Evolutionary conservation across 2,329 filamentous ascomycete genomes (phyloP).

Genomic region (Fusarium irregulare): DNA sequence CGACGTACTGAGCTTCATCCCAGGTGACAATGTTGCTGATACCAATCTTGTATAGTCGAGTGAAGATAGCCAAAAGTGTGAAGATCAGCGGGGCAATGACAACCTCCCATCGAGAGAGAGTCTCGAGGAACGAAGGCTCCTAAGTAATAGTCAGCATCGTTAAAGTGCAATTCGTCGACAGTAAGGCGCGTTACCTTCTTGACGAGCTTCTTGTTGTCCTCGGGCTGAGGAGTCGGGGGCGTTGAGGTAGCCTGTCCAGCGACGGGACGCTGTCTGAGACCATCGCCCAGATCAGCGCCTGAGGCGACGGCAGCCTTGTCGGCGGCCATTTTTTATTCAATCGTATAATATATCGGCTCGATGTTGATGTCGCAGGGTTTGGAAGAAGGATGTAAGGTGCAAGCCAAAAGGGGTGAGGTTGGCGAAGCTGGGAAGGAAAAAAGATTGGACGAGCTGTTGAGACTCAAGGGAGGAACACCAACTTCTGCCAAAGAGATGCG

Average conservation of each 20-base stretch:
- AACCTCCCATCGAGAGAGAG: constrained; percentile 73
- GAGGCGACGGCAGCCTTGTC: constrained; percentile 68
- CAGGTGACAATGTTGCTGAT: constrained; percentile 74
- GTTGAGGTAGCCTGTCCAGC: constrained; percentile 52
- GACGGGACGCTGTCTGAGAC: constrained; percentile 65
- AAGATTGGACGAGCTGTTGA: constrained; percentile 53
- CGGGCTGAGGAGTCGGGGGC: constrained; percentile 57
- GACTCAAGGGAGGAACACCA: constrained; percentile 49
- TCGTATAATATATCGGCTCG: constrained; percentile 18
- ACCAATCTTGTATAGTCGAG: constrained; percentile 76
- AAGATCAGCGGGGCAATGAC: constrained; percentile 71
- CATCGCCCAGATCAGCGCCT: constrained; percentile 68
- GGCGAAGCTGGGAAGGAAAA: constrained; percentile 35
- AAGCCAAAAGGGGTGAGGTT: constrained; percentile 34
- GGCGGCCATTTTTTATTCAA: constrained; percentile 61
- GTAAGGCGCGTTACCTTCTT: constrained; percentile 62
- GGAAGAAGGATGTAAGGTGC: constrained; percentile 21
- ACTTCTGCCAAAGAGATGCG: constrained; percentile 40
- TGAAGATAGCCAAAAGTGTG: constrained; percentile 72
- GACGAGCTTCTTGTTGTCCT: constrained; percentile 69
- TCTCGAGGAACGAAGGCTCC: constrained; percentile 68
- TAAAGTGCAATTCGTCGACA: not conserved
- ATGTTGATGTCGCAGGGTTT: constrained; percentile 11
- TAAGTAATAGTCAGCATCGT: constrained; percentile 47
- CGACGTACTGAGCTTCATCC: constrained; percentile 73